Percentiles rank a stretch among this genome's conserved stretches.
phyloP scores from a whole-genome alignment of 805 yeast species.

The Grigorovia yakushimaensis region DNA sequence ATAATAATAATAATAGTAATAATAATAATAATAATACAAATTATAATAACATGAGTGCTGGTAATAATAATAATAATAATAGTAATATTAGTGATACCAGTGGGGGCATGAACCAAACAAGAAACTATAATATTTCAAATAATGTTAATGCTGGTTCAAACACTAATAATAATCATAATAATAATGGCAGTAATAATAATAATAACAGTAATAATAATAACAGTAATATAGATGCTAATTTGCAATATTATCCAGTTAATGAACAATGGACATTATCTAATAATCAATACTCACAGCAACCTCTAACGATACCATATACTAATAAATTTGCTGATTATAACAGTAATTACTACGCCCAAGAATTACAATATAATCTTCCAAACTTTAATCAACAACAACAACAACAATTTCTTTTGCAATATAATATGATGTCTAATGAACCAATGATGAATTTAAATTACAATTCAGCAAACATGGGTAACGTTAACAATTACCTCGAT shows the following conservation, averaged over 20 bases:
- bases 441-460: background rate
- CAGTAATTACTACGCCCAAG: background rate
- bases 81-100: background rate
- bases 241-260: background rate
- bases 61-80: no score
- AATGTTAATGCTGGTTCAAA: no score
- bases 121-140: background rate
- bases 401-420: background rate
- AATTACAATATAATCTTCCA: background rate
- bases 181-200: no score
- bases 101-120: background rate
- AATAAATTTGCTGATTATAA: background rate
- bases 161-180: no score
- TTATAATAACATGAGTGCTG: no score
- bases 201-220: background rate
- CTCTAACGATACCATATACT: background rate
- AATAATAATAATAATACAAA: no score
- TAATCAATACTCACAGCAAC: background rate
- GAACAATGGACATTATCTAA: background rate
- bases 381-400: constrained; percentile 6
- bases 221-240: background rate
- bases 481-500: background rate
- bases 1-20: background rate
- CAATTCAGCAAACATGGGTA: background rate
- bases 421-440: background rate